A percentile compares a stretch with the other conserved stretches of the same genome.
Evolutionary conservation across 192 early-diverging fungal species (phyloP).

Genomic region (Dissophora globulifera): DNA sequence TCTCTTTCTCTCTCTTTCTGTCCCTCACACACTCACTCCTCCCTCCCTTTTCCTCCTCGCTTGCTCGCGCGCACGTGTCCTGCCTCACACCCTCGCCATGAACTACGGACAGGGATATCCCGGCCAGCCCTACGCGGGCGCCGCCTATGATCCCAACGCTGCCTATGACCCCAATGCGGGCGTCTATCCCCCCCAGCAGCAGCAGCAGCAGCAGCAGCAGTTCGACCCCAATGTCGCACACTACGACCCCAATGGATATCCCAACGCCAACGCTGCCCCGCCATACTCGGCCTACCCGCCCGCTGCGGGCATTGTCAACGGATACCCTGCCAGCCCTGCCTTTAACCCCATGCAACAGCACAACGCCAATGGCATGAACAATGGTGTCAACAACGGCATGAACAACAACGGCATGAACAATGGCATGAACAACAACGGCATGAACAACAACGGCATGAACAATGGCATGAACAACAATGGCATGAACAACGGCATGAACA

Average conservation of each 20-base stretch:
- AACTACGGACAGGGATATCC: constrained; percentile 24
- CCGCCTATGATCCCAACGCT: constrained; percentile 14
- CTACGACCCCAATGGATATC: too few species aligned
- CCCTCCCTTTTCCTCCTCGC: neutral
- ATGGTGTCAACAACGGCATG: constrained; percentile 1
- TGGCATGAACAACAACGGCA: neutral
- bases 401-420: constrained; percentile 2
- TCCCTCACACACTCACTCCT: neutral
- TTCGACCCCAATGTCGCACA: constrained; percentile 3
- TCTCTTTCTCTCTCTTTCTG: neutral
- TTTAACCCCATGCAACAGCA: constrained; percentile 36
- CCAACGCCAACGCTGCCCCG: constrained; percentile 3
- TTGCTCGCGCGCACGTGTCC: neutral
- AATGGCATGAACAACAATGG: constrained; percentile 9
- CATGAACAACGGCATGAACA: constrained; percentile 6
- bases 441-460: neutral
- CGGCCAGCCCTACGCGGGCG: constrained; percentile 10
- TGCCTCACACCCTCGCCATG: neutral
- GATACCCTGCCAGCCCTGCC: constrained; percentile 18
- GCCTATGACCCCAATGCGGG: constrained; percentile 2
- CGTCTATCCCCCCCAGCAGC: neutral
- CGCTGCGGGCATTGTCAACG: neutral
- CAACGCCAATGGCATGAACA: too few species aligned
- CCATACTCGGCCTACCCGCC: constrained; percentile 33
- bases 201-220: too few species aligned